These are phyloP conservation scores for Phytophthora sansomeana DNA, from an alignment of 352 stramenopile species.

Conservation along the genomic window DNA sequence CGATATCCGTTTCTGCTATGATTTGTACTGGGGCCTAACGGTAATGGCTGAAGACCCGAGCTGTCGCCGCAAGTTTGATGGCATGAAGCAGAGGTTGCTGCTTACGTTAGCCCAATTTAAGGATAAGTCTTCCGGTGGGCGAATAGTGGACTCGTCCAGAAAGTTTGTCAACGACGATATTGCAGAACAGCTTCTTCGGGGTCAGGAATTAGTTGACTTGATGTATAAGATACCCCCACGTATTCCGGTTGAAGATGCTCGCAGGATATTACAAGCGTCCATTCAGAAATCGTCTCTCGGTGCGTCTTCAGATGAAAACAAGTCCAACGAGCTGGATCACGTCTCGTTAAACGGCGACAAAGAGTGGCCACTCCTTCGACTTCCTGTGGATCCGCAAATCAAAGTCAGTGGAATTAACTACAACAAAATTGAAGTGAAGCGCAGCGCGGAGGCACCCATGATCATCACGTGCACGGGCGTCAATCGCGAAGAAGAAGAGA, in stretches of 20 bases:
- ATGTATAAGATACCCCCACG: slow-evolving; percentile 85
- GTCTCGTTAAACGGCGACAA: slow-evolving; percentile 5
- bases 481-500: slow-evolving; percentile 76
- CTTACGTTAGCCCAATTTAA: slow-evolving; percentile 76
- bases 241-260: slow-evolving; percentile 67
- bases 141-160: slow-evolving; percentile 32
- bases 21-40: slow-evolving; percentile 86
- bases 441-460: slow-evolving; percentile 83
- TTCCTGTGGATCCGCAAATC: slow-evolving; percentile 79
- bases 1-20: slow-evolving; percentile 85
- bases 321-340: slow-evolving; percentile 1
- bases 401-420: slow-evolving; percentile 80
- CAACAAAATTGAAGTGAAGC: slow-evolving; percentile 80
- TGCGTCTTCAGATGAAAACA: slow-evolving; percentile 14
- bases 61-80: slow-evolving; percentile 83
- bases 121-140: slow-evolving; percentile 56
- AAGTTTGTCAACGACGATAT: slow-evolving; percentile 63
- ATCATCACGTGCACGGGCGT: slow-evolving; percentile 83
- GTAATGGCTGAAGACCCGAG: slow-evolving; percentile 83
- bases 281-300: slow-evolving; percentile 61
- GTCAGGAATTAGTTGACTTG: slow-evolving; percentile 85
- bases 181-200: slow-evolving; percentile 78
- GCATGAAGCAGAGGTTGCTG: slow-evolving; percentile 80
- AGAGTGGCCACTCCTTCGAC: slow-evolving; percentile 48
- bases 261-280: slow-evolving; percentile 54